Conservation (phyloP, 305 asterid species). For the Euphrasia arctica region DNA sequence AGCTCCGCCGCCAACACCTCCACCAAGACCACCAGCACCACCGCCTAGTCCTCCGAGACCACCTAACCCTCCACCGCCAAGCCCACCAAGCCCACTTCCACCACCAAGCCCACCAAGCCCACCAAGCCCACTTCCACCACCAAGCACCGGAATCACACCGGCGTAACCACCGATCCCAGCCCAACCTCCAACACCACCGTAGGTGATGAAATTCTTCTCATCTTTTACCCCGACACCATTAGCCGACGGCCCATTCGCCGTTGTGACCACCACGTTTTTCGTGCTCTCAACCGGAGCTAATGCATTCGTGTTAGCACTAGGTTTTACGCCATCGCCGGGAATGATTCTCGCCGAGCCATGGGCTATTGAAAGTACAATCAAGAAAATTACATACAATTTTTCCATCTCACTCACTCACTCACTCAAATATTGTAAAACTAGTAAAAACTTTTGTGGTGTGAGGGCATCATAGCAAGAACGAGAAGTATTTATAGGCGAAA, state of each 20-base stretch:
- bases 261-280: constrained; percentile 21
- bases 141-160: constrained; percentile 59
- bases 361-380: constrained; percentile 35
- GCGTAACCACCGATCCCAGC: constrained; percentile 65
- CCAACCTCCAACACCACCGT: constrained; percentile 79
- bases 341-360: constrained; percentile 59
- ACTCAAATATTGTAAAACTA: background rate
- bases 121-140: constrained; percentile 26
- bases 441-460: constrained; percentile 16
- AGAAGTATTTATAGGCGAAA: constrained; percentile 38
- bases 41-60: constrained; percentile 19
- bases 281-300: constrained; percentile 21
- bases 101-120: constrained; percentile 24
- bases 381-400: constrained; percentile 38
- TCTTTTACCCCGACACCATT: constrained; percentile 36
- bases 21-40: constrained; percentile 22
- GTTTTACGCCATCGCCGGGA: constrained; percentile 33
- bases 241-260: constrained; percentile 27
- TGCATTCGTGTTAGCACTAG: constrained; percentile 10
- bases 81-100: constrained; percentile 26
- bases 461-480: constrained; percentile 13
- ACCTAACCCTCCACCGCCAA: constrained; percentile 15
- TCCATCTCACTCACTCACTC: constrained; percentile 43
- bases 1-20: constrained; percentile 22
- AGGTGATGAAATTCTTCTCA: constrained; percentile 54